phyloP scores from a whole-genome alignment of 805 yeast genomes.

The Wickerhamiella shivajii region DNA sequence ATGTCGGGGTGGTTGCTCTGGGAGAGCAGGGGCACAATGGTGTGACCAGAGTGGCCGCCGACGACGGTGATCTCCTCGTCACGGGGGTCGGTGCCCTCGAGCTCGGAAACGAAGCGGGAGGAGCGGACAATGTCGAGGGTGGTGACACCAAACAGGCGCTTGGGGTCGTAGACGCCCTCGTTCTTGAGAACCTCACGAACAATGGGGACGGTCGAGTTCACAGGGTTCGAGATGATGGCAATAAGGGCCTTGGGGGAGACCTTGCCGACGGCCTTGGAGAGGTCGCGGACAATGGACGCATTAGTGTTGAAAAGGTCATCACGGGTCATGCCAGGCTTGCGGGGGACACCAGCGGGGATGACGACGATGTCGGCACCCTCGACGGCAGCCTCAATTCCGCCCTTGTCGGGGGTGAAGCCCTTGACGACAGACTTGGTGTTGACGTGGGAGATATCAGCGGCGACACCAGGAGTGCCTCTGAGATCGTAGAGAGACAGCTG shows the following conservation, averaged over 20 bases:
- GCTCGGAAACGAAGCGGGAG: conserved; percentile 68
- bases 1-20: conserved; percentile 49
- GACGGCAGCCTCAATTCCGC: conserved; percentile 56
- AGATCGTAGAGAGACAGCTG: conserved; percentile 77
- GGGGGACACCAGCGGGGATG: conserved; percentile 96
- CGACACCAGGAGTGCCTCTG: conserved; percentile 91
- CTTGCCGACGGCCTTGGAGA: conserved; percentile 75
- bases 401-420: conserved; percentile 75
- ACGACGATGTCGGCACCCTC: conserved; percentile 62
- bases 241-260: conserved; percentile 73
- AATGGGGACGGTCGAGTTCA: conserved; percentile 93
- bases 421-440: conserved; percentile 81
- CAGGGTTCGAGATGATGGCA: conserved; percentile 82
- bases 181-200: conserved; percentile 84
- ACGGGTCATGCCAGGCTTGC: conserved; percentile 98
- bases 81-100: conserved; percentile 56
- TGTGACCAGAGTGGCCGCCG: conserved; percentile 96
- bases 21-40: conserved; percentile 85
- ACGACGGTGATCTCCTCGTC: conserved; percentile 72
- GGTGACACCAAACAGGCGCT: conserved; percentile 90
- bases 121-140: conserved; percentile 86
- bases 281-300: conserved; percentile 86
- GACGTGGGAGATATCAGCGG: conserved; percentile 87
- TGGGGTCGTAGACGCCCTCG: conserved; percentile 79
- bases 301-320: conserved; percentile 93